phyloP scores from a whole-genome alignment of 192 early-diverging fungal species.

The Physocladia obscura region DNA sequence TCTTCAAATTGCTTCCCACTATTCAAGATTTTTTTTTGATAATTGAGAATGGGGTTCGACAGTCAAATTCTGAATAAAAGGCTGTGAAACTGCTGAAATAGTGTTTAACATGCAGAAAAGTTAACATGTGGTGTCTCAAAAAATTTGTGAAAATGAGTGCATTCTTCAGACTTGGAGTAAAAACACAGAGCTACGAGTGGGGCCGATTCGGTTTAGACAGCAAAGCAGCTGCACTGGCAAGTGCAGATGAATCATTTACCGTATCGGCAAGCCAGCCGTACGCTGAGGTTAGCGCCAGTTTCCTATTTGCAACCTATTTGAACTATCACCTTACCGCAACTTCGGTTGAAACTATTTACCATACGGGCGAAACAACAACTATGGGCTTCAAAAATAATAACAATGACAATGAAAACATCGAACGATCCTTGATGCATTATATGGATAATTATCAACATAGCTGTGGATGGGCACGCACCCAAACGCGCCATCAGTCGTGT shows the following conservation, averaged over 20 bases:
- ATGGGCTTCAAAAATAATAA: too few species aligned
- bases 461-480: slow-evolving; percentile 99
- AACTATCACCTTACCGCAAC: neutral
- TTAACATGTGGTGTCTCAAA: too few species aligned
- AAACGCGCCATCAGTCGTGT: slow-evolving; percentile 73
- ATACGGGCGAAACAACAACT: too few species aligned
- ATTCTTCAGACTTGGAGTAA: slow-evolving; percentile 41
- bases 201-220: slow-evolving; percentile 79
- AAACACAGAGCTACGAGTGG: slow-evolving; percentile 94
- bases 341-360: too few species aligned
- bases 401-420: too few species aligned
- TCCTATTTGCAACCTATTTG: too few species aligned
- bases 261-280: slow-evolving; percentile 73
- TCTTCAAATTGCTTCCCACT: slow-evolving; percentile 52
- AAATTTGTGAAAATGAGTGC: too few species aligned
- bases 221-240: slow-evolving; percentile 84
- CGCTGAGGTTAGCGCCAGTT: slow-evolving; percentile 69
- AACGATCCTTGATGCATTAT: too few species aligned
- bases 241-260: slow-evolving; percentile 51
- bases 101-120: too few species aligned
- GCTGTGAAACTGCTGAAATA: too few species aligned
- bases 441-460: slow-evolving; percentile 41
- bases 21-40: slow-evolving; percentile 38
- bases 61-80: too few species aligned
- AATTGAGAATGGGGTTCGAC: slow-evolving; percentile 49